Percentiles rank a stretch among this genome's conserved stretches.
phyloP scores from a whole-genome alignment of 1,284 basidiomycete genomes.

The Microbotryum violaceum region DNA sequence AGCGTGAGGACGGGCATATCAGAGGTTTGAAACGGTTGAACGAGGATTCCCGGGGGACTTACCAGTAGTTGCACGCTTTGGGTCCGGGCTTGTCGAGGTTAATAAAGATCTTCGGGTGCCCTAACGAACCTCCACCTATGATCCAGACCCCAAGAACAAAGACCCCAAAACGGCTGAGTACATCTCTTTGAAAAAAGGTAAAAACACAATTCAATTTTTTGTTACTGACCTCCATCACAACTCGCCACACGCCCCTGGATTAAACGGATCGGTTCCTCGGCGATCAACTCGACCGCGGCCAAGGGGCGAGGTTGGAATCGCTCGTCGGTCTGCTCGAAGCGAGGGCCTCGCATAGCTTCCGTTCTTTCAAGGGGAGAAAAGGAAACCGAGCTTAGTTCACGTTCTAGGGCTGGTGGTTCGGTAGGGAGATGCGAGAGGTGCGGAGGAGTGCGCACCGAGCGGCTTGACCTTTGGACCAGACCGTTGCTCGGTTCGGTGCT shows the following conservation, averaged over 20 bases:
- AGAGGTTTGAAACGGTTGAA: constrained; percentile 1
- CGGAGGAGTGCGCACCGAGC: constrained; percentile 9
- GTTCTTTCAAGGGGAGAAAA: constrained; percentile 10
- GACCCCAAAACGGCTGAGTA: neutral
- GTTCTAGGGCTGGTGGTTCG: neutral
- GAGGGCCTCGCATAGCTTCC: constrained; percentile 51
- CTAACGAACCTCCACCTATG: constrained; percentile 84
- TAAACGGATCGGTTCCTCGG: constrained; percentile 72
- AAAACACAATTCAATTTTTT: too few species aligned
- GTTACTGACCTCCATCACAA: constrained; percentile 81
- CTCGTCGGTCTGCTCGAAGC: constrained; percentile 86
- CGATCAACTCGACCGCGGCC: constrained; percentile 83
- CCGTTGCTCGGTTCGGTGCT: constrained; percentile 24
- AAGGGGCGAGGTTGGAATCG: constrained; percentile 80
- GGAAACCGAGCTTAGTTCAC: neutral
- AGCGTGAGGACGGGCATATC: constrained; percentile 24
- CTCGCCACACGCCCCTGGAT: constrained; percentile 72
- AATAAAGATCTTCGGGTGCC: constrained; percentile 94
- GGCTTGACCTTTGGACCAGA: constrained; percentile 22
- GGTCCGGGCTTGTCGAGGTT: constrained; percentile 66
- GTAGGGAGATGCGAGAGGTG: neutral
- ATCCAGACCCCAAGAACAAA: neutral
- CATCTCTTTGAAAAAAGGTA: too few species aligned
- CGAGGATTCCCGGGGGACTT: constrained; percentile 38
- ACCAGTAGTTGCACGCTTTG: constrained; percentile 65